Percentiles rank a stretch among this genome's conserved stretches.
Evolutionary conservation across 2,329 filamentous ascomycete genomes (phyloP).

Genomic region (Diaporthe caulivora): DNA sequence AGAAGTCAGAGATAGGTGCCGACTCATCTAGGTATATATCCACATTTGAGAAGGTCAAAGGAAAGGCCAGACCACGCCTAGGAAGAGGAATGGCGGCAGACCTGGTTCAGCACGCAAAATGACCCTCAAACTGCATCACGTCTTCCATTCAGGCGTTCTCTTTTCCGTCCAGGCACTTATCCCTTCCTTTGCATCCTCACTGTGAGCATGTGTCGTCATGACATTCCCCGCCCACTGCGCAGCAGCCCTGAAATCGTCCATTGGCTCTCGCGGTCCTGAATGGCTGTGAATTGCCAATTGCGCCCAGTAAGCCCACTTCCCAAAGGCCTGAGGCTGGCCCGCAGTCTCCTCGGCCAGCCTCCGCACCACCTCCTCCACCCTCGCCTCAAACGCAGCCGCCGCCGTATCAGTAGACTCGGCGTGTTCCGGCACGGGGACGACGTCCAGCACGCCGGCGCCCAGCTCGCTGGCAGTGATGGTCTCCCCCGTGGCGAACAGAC

Average conservation of each 20-base stretch:
- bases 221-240: constrained; percentile 45
- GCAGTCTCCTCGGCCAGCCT: constrained; percentile 41
- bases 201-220: constrained; percentile 48
- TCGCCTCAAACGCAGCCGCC: constrained; percentile 42
- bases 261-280: constrained; percentile 20
- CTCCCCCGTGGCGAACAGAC: constrained; percentile 49
- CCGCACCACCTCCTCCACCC: constrained; percentile 44
- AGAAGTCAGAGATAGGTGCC: neutral
- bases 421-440: constrained; percentile 39
- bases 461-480: constrained; percentile 44
- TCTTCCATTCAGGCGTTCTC: constrained; percentile 44
- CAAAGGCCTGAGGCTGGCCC: constrained; percentile 49
- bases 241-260: constrained; percentile 46
- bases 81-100: neutral
- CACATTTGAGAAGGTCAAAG: neutral
- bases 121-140: constrained; percentile 18
- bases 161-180: constrained; percentile 46
- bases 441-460: constrained; percentile 45
- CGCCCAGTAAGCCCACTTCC: constrained; percentile 53
- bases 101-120: neutral
- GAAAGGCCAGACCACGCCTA: neutral
- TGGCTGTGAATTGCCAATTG: constrained; percentile 43
- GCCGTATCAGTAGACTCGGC: constrained; percentile 39
- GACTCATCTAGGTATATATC: neutral
- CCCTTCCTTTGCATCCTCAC: constrained; percentile 47